Evolutionary conservation across 1,284 basidiomycete species (phyloP).

Genomic region (Cryptococcus wingfieldii): DNA sequence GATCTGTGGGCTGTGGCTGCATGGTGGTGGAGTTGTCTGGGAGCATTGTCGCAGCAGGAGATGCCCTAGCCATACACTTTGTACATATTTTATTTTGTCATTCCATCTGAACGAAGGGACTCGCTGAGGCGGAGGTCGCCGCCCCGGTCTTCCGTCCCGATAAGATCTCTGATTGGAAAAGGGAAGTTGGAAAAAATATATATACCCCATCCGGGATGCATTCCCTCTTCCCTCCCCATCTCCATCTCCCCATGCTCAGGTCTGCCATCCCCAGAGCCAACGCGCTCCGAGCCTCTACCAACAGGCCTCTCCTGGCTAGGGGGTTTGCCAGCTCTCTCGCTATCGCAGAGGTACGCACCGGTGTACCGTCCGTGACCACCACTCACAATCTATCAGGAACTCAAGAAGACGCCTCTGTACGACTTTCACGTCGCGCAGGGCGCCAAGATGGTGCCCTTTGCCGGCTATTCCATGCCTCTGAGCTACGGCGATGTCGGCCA

Average conservation of each 20-base stretch:
- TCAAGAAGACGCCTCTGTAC: constrained; percentile 72
- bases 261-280: no score
- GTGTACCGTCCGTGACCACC: not conserved
- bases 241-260: constrained; percentile 5
- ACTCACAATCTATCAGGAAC: constrained; percentile 27
- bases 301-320: constrained; percentile 11
- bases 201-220: not conserved
- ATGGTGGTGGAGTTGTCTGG: not conserved
- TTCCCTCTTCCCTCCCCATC: not conserved
- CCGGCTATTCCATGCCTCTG: constrained; percentile 92
- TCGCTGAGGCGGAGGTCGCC: no score
- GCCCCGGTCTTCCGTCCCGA: no score
- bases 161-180: not conserved
- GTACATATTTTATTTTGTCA: not conserved
- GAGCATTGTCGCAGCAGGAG: not conserved
- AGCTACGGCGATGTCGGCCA: constrained; percentile 77
- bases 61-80: no score
- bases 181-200: not conserved
- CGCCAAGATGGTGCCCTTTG: constrained; percentile 96
- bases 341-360: constrained; percentile 16
- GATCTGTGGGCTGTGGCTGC: not conserved
- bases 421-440: constrained; percentile 82
- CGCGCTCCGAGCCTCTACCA: no score
- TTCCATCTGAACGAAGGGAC: not conserved
- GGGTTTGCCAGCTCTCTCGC: constrained; percentile 13